Percentiles rank a stretch among this genome's conserved stretches.
Evolutionary conservation across 192 early-diverging fungal genomes (phyloP).

Genomic region (Dispira parvispora): DNA sequence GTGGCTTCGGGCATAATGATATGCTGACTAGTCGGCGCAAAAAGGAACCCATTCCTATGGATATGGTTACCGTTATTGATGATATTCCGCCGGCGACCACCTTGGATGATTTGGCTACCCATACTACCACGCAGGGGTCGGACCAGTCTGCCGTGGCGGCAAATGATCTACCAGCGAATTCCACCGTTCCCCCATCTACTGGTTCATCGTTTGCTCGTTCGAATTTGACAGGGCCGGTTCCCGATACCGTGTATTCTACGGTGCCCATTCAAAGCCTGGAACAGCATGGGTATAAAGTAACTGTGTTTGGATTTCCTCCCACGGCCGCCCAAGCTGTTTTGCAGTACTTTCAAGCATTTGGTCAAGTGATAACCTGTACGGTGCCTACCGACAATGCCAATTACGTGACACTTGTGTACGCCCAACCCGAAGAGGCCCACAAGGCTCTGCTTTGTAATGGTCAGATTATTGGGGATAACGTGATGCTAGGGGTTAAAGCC

Average conservation of each 20-base stretch:
- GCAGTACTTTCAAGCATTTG: slow-evolving; percentile 16
- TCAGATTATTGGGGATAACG: slow-evolving; percentile 13
- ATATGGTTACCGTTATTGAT: slow-evolving; percentile 1
- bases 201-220: neutral
- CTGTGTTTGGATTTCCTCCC: slow-evolving; percentile 17
- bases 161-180: neutral
- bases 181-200: neutral
- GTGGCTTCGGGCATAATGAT: slow-evolving; percentile 7
- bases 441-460: slow-evolving; percentile 16
- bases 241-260: neutral
- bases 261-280: neutral
- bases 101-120: slow-evolving; percentile 1
- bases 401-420: slow-evolving; percentile 17
- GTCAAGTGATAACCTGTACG: slow-evolving; percentile 13
- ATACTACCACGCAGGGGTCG: neutral
- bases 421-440: slow-evolving; percentile 12
- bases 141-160: too few relatives aligned
- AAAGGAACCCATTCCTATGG: neutral
- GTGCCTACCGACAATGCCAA: slow-evolving; percentile 13
- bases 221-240: neutral
- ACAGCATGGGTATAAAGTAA: slow-evolving; percentile 12
- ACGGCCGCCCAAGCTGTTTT: slow-evolving; percentile 11
- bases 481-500: slow-evolving; percentile 15
- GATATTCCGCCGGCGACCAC: slow-evolving; percentile 9
- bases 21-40: slow-evolving; percentile 7